A percentile compares a stretch with the other conserved stretches of the same genome.
These are phyloP conservation scores for Phytophthora fragariae DNA, from an alignment of 352 stramenopile genomes.

Conservation along the genomic window DNA sequence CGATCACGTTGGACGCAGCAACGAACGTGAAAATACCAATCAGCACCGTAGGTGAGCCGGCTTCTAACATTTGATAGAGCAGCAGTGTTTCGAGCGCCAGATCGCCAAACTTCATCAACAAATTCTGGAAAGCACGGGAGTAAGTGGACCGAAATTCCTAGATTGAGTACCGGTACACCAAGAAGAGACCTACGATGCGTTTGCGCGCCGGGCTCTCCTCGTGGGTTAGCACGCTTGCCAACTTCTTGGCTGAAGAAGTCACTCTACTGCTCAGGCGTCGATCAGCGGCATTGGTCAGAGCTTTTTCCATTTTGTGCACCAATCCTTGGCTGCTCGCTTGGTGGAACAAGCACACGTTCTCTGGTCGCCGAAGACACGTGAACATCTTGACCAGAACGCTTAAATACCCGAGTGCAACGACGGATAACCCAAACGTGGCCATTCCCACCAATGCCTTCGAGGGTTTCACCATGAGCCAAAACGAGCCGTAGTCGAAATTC, in stretches of 20 bases:
- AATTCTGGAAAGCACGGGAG: conserved; percentile 7
- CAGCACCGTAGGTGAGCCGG: conserved; percentile 2
- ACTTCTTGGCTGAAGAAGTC: not conserved
- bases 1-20: conserved; percentile 7
- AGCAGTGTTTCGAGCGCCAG: conserved; percentile 11
- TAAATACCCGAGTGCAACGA: conserved; percentile 17
- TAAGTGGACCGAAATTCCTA: not conserved
- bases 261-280: not conserved
- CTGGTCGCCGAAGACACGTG: not conserved
- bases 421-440: conserved; percentile 1
- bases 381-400: conserved; percentile 6
- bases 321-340: not conserved
- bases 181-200: not conserved
- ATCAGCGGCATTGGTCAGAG: not conserved
- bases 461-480: conserved; percentile 30
- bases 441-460: not conserved
- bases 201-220: conserved; percentile 6
- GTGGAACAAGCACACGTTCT: not conserved
- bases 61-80: conserved; percentile 18
- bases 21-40: conserved; percentile 13
- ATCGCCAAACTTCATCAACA: conserved; percentile 21
- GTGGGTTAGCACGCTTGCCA: not conserved
- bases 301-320: not conserved
- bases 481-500: conserved; percentile 30
- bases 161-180: not conserved